phyloP scores from a whole-genome alignment of 192 early-diverging fungal species.

The Rhizophagus prolifer region DNA sequence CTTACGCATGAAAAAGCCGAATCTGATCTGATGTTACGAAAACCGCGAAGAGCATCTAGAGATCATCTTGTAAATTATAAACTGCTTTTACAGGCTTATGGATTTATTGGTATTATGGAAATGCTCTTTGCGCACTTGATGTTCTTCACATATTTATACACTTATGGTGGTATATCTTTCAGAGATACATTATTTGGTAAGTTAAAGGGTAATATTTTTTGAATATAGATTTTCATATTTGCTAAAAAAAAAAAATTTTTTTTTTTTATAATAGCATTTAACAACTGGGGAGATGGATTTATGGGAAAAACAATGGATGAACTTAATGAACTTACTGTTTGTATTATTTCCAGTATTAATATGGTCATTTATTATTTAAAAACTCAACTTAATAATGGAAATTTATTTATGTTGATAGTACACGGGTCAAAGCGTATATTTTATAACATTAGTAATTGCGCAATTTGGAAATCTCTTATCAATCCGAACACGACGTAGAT shows the following conservation, averaged over 20 bases:
- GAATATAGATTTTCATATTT: too few relatives aligned
- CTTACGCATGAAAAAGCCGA: slow-evolving; percentile 80
- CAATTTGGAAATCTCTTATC: slow-evolving; percentile 64
- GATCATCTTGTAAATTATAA: slow-evolving; percentile 66
- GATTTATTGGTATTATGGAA: slow-evolving; percentile 74
- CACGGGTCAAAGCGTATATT: slow-evolving; percentile 63
- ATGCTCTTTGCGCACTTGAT: slow-evolving; percentile 64
- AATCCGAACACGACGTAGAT: slow-evolving; percentile 53
- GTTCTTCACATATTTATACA: slow-evolving; percentile 68
- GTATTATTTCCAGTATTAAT: background rate
- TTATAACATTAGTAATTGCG: slow-evolving; percentile 57
- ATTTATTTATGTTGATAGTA: slow-evolving; percentile 12
- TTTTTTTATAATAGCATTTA: slow-evolving; percentile 46
- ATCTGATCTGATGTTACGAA: slow-evolving; percentile 64
- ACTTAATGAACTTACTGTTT: slow-evolving; percentile 34
- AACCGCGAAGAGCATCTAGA: slow-evolving; percentile 68
- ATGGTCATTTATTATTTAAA: background rate
- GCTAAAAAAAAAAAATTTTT: background rate
- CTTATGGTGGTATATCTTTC: slow-evolving; percentile 45
- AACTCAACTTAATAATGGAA: too few relatives aligned
- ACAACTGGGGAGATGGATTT: slow-evolving; percentile 33
- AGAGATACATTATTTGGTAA: background rate
- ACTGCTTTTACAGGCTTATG: slow-evolving; percentile 74
- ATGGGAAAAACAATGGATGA: slow-evolving; percentile 33
- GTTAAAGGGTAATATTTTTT: too few relatives aligned